Conservation (phyloP, 202 grass and related monocot genomes). For the Digitaria exilis region DNA sequence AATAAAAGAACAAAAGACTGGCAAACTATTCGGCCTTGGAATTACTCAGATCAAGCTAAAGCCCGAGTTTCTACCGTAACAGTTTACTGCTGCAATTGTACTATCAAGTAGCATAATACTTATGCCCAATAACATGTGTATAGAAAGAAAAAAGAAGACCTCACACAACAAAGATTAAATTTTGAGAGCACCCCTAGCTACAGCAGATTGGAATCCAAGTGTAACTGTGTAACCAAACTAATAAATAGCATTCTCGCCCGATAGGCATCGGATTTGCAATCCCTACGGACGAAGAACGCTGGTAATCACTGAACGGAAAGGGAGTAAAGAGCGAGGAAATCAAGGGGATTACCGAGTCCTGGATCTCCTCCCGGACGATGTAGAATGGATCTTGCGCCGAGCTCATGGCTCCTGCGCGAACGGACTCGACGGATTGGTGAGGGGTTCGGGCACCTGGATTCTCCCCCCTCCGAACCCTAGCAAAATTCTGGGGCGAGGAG, state of each 20-base stretch:
- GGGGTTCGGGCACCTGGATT: background rate
- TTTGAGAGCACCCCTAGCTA: background rate
- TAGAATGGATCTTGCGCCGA: slow-evolving; percentile 73
- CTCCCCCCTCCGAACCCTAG: slow-evolving; percentile 14
- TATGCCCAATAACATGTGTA: background rate
- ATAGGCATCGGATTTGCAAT: background rate
- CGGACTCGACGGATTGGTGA: background rate
- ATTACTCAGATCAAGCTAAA: too few relatives aligned
- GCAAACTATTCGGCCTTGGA: background rate
- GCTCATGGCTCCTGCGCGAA: slow-evolving; percentile 39
- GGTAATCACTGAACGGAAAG: background rate
- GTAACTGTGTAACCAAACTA: background rate
- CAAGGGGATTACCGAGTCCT: slow-evolving; percentile 53
- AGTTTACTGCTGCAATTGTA: background rate
- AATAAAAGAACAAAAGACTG: background rate
- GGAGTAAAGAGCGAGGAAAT: background rate
- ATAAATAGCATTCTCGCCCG: background rate
- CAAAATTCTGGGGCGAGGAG: background rate
- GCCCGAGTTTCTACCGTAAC: background rate
- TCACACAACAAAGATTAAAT: background rate
- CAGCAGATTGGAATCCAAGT: background rate
- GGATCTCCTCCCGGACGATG: slow-evolving; percentile 78
- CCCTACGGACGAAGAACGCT: background rate
- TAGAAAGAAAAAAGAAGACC: background rate
- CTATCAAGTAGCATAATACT: background rate